Percentiles rank a stretch among this genome's conserved stretches.
Conservation (phyloP, 139 green algal species). For the Picochlorum sp. region DNA sequence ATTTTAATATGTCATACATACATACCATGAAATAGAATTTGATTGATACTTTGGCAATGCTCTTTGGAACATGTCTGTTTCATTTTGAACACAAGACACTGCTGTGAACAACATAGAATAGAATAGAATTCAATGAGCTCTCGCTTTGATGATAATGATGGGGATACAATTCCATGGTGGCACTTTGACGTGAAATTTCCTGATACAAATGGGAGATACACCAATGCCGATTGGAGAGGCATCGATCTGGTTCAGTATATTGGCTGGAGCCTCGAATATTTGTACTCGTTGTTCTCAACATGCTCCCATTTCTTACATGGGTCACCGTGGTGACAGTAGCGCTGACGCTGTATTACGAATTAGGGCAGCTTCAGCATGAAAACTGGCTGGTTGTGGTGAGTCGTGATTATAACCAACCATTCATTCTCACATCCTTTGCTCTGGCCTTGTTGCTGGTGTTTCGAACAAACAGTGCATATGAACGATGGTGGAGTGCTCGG, state of each 20-base stretch:
- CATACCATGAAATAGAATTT: too few species aligned
- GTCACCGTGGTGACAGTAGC: conserved; percentile 1
- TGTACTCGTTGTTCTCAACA: background rate
- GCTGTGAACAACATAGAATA: too few species aligned
- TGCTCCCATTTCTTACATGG: conserved; percentile 6
- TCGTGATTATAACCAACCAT: conserved; percentile 6
- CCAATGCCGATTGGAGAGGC: conserved; percentile 7
- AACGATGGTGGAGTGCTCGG: conserved; percentile 41
- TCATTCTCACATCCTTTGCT: conserved; percentile 30
- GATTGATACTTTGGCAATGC: too few species aligned
- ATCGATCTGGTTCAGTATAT: conserved; percentile 18
- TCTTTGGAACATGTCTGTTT: too few species aligned
- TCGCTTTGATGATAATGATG: background rate
- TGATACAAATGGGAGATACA: conserved; percentile 3
- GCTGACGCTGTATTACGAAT: conserved; percentile 7
- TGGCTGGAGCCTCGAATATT: conserved; percentile 18
- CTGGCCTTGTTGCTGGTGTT: conserved; percentile 45
- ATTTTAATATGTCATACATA: too few species aligned
- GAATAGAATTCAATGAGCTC: too few species aligned
- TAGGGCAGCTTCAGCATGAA: conserved; percentile 8
- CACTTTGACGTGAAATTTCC: background rate
- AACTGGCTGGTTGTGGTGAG: conserved; percentile 6
- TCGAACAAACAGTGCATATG: conserved; percentile 37
- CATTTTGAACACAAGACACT: too few species aligned
- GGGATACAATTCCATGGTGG: conserved; percentile 6